Evolutionary conservation across 495 filamentous ascomycete genomes (phyloP), one percentile per base, ranked within the genome.

Genomic region (Aspergillus leporis): DNA sequence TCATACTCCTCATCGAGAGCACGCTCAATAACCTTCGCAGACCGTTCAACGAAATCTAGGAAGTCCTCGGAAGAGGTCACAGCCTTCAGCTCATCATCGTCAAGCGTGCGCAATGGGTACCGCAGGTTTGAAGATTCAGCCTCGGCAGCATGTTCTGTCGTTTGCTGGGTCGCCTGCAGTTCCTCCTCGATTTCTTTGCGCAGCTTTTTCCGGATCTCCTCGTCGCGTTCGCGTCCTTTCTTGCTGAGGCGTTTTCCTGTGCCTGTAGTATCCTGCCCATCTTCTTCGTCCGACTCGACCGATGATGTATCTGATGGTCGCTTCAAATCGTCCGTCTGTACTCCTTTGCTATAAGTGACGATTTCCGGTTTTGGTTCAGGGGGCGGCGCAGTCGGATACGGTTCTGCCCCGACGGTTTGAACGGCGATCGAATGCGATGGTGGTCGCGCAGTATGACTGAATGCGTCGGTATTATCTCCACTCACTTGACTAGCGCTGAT

Each of bases 21-120:
- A 63, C 93, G 87, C 77, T 99, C 95, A 64, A 98, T 93, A 48
- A 99, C 92, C 78, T 97, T 99, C 46, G 90, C 93, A 30, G 93
- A 97, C 61, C 89, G 83, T 64, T 98, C 95, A 19, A 99, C 87
- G 67, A 99, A 99, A 64, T 95, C 90, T 60, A 95, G 79, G 68
- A 98, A 99, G 43, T 97, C 95, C 18, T 92, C 85, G 0, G 92
- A 96, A 38, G 89, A 87, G n/a, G 89, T 91, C 38, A 97, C 91
- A 14, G 93, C 95, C 61, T 87, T 87, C 34, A 95, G 77, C 71
- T 99, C 95, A 60, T 99, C 95, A 31, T 83, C 82, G 1, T 86
- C 91, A 32, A 99, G 81, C 51, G 83, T 81, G 61, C 92, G 85
- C n/a, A 87, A 85, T 22, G 94, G 93, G 63, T 92, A 96, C 41